Percentiles rank a stretch among this genome's conserved stretches.
Evolutionary conservation across 305 asterid genomes (phyloP).

Genomic region (Fraxinus paxiana): DNA sequence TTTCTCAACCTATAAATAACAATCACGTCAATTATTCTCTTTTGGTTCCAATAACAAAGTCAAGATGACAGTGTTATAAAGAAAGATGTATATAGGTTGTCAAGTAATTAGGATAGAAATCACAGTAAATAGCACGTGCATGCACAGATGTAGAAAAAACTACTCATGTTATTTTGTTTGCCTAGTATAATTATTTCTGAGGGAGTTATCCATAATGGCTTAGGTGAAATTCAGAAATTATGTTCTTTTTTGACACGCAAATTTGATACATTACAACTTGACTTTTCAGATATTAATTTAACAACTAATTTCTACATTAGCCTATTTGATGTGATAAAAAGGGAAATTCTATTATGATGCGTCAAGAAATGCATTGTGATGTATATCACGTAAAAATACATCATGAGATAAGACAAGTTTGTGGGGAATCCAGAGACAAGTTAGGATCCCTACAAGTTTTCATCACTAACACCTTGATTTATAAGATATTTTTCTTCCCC

Average conservation of each 20-base stretch:
- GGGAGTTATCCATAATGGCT: not conserved
- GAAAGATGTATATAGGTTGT: not conserved
- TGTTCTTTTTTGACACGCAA: not conserved
- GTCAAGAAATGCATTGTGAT: not conserved
- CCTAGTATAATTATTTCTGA: not conserved
- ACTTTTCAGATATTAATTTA: not conserved
- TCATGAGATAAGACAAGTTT: not conserved
- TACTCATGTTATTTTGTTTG: not conserved
- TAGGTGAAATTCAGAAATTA: not conserved
- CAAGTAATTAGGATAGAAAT: not conserved
- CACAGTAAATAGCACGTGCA: not conserved
- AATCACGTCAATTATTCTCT: slow-evolving; percentile 2
- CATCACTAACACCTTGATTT: not conserved
- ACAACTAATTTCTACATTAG: not conserved
- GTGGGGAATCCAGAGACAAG: not conserved
- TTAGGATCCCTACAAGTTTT: not conserved
- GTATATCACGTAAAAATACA: not conserved
- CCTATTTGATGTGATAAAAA: not conserved
- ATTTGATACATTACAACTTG: not conserved
- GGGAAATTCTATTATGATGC: not conserved
- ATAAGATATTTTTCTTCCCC: not conserved
- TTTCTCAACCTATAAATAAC: slow-evolving; percentile 74
- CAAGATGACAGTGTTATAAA: not conserved
- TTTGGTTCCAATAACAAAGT: not conserved
- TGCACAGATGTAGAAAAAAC: not conserved